Evolutionary conservation across 768 basidiomycete genomes (phyloP), one percentile per base, ranked within the genome.

Genomic region (Rubroboletus satanas): DNA sequence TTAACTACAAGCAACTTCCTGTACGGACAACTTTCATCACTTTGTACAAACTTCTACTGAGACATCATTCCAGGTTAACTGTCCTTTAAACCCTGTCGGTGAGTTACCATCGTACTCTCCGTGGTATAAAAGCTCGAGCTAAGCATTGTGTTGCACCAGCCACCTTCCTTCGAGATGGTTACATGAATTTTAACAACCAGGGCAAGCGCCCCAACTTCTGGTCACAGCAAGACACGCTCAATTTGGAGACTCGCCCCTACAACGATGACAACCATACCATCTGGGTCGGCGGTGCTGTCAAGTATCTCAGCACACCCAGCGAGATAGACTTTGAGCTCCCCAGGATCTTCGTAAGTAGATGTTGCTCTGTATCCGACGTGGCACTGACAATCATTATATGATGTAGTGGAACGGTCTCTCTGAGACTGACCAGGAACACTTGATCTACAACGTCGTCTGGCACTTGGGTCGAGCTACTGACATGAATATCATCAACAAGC

Each of bases 311-410:
- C 37, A 60, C 62, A 12, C 69, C 73, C 31, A 71, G 59, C 8
- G 73, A 75, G 50, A 59, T 71, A 41, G 75, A 77, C 54, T 77
- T 75, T 53, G 74, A 72, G 17, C 71, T 70, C 57, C 72, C 75
- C 17, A 66, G 71, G 42, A 61, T 66, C 33, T 76, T 74, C 60
- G 64, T 62, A 29, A 42, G 63, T 39, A 11, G 15, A 8, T 29
- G 14, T 28, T 31, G 5, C 12, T n/a, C 21, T 10, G 35, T 26
- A 39, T n/a, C 14, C 12, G 10, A 33, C 12, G 15, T 18, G 17
- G 18, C 14, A 49, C 43, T 47, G 14, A 41, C n/a, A 0, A 18
- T n/a, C 5, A 7, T 14, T 15, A 11, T 2, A 28, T 26, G 18
- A 42, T 17, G 32, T 29, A 65, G 64, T 76, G 75, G 75, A 62